Evolutionary conservation across 179 eudicot genomes (phyloP).

Genomic region (Vitellaria paradoxa): DNA sequence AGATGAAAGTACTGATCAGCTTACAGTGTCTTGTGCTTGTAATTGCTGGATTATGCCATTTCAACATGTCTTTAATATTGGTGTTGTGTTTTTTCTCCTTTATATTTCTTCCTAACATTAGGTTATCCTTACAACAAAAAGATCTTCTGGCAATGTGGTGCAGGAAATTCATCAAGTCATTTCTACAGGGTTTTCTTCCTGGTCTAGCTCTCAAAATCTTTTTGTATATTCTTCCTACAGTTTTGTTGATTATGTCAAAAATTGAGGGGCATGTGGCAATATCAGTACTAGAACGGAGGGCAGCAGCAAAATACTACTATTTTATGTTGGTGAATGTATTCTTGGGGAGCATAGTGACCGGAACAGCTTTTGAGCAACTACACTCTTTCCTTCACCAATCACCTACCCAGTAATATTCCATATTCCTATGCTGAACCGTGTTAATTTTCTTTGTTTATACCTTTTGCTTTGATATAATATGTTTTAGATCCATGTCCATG

Average conservation of each 20-base stretch:
- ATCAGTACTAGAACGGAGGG: slow-evolving; percentile 73
- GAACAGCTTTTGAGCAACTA: slow-evolving; percentile 91
- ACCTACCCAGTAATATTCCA: slow-evolving; percentile 65
- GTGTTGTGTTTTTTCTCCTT: neutral
- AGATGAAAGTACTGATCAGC: too few relatives aligned
- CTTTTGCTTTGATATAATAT: neutral
- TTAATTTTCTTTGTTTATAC: neutral
- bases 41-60: neutral
- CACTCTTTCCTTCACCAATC: slow-evolving; percentile 85
- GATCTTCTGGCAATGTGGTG: slow-evolving; percentile 23
- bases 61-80: neutral
- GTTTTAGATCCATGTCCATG: neutral
- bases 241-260: slow-evolving; percentile 88
- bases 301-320: slow-evolving; percentile 91
- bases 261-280: slow-evolving; percentile 80
- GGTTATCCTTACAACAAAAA: neutral
- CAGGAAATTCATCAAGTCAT: slow-evolving; percentile 85
- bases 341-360: slow-evolving; percentile 83
- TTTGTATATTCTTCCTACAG: slow-evolving; percentile 64
- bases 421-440: slow-evolving; percentile 9
- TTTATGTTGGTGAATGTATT: slow-evolving; percentile 96
- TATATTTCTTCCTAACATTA: neutral
- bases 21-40: neutral
- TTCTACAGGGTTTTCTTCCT: slow-evolving; percentile 95
- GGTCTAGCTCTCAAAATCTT: slow-evolving; percentile 89